A percentile compares a stretch with the other conserved stretches of the same genome.
phyloP scores from a whole-genome alignment of 1,284 basidiomycete genomes.

The Rhodotorula mucilaginosa region DNA sequence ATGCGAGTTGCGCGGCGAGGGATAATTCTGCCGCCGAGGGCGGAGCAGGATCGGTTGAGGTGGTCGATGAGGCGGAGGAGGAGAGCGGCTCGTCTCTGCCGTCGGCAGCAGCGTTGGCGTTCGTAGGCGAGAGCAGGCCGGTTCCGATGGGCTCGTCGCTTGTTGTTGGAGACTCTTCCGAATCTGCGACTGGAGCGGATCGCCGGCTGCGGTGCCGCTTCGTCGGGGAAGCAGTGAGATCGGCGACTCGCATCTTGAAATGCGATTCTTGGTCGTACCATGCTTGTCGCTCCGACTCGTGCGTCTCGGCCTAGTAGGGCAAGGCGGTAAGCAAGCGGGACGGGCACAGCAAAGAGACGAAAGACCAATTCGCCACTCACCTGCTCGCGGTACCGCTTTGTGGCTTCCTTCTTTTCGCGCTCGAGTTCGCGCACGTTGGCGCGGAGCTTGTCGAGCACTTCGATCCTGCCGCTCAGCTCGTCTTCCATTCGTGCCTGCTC shows the following conservation, averaged over 20 bases:
- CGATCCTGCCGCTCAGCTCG: constrained; percentile 39
- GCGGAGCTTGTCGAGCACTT: constrained; percentile 37
- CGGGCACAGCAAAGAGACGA: background rate
- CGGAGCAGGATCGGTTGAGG: background rate
- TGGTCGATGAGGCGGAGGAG: background rate
- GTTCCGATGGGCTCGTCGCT: too few species aligned
- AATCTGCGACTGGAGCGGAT: background rate
- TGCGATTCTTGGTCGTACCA: constrained; percentile 43
- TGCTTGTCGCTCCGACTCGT: constrained; percentile 41
- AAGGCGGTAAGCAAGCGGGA: background rate
- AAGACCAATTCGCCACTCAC: constrained; percentile 8
- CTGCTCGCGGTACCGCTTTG: constrained; percentile 42
- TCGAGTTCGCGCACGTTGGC: constrained; percentile 36
- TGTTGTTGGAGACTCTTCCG: background rate
- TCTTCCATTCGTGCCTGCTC: constrained; percentile 33
- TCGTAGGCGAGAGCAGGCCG: too few species aligned
- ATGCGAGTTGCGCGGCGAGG: constrained; percentile 32
- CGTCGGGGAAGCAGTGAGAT: background rate
- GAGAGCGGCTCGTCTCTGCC: background rate
- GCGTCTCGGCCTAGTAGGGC: constrained; percentile 35
- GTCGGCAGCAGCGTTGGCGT: too few species aligned
- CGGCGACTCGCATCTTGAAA: constrained; percentile 34
- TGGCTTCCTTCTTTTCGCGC: constrained; percentile 34
- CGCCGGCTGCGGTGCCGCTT: background rate
- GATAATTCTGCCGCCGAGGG: constrained; percentile 20